Percentiles rank a stretch among this genome's conserved stretches.
phyloP scores from a whole-genome alignment of 352 stramenopile genomes.

The Pseudoperonospora humuli region DNA sequence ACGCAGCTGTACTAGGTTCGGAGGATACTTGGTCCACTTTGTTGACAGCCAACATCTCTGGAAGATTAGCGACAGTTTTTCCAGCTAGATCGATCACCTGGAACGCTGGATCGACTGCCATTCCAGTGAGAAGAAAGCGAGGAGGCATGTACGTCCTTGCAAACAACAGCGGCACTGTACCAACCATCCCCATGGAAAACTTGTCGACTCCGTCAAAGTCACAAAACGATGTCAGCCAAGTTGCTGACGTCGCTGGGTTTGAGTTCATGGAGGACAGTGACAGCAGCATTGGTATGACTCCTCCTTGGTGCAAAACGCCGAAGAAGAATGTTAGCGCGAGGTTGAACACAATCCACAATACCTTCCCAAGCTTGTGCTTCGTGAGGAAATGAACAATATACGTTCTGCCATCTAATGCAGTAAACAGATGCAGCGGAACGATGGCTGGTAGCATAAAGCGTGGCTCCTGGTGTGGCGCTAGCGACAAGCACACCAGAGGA shows the following conservation, averaged over 20 bases:
- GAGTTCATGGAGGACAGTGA: slow-evolving; percentile 20
- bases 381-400: slow-evolving; percentile 16
- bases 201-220: slow-evolving; percentile 19
- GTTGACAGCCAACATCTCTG: slow-evolving; percentile 1
- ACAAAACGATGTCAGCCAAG: slow-evolving; percentile 22
- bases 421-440: slow-evolving; percentile 75
- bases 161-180: slow-evolving; percentile 40
- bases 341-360: slow-evolving; percentile 56
- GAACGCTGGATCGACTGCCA: slow-evolving; percentile 17
- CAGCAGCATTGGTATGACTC: slow-evolving; percentile 53
- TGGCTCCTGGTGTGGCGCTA: slow-evolving; percentile 91
- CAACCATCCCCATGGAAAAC: not conserved
- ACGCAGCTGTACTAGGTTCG: slow-evolving; percentile 4
- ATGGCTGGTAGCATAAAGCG: slow-evolving; percentile 87
- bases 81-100: slow-evolving; percentile 49
- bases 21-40: slow-evolving; percentile 1
- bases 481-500: slow-evolving; percentile 77
- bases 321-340: slow-evolving; percentile 47
- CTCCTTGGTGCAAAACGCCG: slow-evolving; percentile 63
- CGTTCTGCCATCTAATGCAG: slow-evolving; percentile 13
- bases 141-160: slow-evolving; percentile 79
- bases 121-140: slow-evolving; percentile 51
- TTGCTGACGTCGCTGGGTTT: not conserved
- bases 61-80: slow-evolving; percentile 9
- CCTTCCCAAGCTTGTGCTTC: slow-evolving; percentile 7